These are phyloP conservation scores for Kuraishia piskuri DNA, from an alignment of 805 yeast genomes.

Conservation along the genomic window DNA sequence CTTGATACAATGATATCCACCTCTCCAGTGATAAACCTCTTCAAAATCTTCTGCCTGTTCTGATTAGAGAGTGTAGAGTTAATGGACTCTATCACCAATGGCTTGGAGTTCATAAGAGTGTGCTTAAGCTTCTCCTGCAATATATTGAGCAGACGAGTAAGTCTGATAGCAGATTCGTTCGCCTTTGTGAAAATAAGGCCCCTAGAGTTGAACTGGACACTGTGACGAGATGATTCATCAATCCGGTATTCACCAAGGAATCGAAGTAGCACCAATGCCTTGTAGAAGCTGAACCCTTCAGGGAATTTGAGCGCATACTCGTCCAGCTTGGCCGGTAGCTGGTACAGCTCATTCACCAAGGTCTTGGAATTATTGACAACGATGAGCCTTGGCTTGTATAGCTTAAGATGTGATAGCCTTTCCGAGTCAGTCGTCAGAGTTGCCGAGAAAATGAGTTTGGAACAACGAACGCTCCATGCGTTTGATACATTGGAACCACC, in stretches of 20 bases:
- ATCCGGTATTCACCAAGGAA: conserved; percentile 31
- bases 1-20: conserved; percentile 62
- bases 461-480: conserved; percentile 29
- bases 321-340: conserved; percentile 44
- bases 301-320: conserved; percentile 20
- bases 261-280: conserved; percentile 67
- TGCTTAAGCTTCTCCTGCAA: conserved; percentile 22
- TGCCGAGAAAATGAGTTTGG: conserved; percentile 80
- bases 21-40: conserved; percentile 47
- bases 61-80: conserved; percentile 49
- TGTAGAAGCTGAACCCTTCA: conserved; percentile 30
- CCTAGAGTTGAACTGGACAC: conserved; percentile 15
- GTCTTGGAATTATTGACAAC: conserved; percentile 54
- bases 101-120: neutral
- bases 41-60: conserved; percentile 48
- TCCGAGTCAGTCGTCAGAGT: conserved; percentile 93
- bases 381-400: conserved; percentile 63
- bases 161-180: conserved; percentile 81
- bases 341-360: conserved; percentile 46
- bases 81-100: conserved; percentile 31
- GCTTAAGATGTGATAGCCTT: conserved; percentile 61
- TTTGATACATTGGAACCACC: conserved; percentile 17
- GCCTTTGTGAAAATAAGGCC: conserved; percentile 63
- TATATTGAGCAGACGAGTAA: conserved; percentile 50
- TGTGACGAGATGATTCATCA: conserved; percentile 3